Conservation (phyloP, 1,284 basidiomycete genomes). For the Puccinia hordei region DNA sequence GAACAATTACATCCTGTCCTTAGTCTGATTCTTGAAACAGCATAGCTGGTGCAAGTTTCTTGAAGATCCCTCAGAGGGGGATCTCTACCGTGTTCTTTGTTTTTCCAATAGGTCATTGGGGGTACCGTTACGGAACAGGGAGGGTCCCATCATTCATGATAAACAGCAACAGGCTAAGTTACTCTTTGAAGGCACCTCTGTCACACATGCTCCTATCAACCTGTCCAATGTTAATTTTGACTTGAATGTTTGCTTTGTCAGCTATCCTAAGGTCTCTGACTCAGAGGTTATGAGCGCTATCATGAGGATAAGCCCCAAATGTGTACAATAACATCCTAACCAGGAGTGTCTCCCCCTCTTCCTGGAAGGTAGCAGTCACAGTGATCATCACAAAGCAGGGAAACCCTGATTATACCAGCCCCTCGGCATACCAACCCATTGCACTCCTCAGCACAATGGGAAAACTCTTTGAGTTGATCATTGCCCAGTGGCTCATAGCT, state of each 20-base stretch:
- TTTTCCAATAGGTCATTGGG: neutral
- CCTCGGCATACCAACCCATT: constrained; percentile 28
- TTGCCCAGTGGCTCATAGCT: neutral
- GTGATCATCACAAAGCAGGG: constrained; percentile 1
- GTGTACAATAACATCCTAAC: neutral
- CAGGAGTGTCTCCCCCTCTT: neutral
- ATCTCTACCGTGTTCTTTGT: neutral
- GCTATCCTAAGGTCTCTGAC: neutral
- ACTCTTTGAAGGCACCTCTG: neutral
- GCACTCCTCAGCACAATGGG: neutral
- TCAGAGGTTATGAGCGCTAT: neutral
- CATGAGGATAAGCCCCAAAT: neutral
- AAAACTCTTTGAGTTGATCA: neutral
- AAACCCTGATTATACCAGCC: neutral
- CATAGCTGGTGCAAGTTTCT: neutral
- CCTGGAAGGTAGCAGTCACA: constrained; percentile 13
- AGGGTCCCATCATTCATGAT: neutral
- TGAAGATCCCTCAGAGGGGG: neutral
- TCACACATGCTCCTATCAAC: neutral
- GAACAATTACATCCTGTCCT: neutral
- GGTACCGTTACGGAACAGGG: neutral
- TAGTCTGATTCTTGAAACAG: neutral
- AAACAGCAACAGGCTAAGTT: neutral
- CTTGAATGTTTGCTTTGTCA: neutral
- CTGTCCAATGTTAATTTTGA: neutral